phyloP scores from a whole-genome alignment of 148 eudicot genomes.

The Cornus controversa region DNA sequence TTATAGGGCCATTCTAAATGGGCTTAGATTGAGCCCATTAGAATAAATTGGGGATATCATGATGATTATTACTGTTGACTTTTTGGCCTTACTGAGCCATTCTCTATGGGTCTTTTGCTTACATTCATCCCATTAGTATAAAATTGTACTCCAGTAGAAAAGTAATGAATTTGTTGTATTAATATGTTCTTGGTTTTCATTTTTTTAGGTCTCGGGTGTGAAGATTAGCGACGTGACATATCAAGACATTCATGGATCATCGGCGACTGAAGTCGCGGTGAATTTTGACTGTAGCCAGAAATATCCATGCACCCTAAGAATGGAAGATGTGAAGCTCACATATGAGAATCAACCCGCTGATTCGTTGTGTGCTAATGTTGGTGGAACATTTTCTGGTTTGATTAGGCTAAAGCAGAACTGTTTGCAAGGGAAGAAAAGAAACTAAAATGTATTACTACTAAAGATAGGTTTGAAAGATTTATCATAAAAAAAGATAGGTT shows the following conservation, averaged over 20 bases:
- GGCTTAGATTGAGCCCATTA: too few species aligned
- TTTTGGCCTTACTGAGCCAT: too few species aligned
- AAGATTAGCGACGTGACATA: conserved; percentile 18
- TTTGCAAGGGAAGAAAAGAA: conserved; percentile 11
- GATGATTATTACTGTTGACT: too few species aligned
- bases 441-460: too few species aligned
- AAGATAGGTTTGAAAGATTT: too few species aligned
- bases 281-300: conserved; percentile 17
- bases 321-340: conserved; percentile 23
- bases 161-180: background rate
- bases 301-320: conserved; percentile 18
- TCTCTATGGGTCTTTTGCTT: too few species aligned
- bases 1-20: too few species aligned
- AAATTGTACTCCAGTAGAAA: background rate
- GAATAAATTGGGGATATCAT: too few species aligned
- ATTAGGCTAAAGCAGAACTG: conserved; percentile 39
- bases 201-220: conserved; percentile 8
- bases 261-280: conserved; percentile 16
- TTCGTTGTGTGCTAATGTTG: conserved; percentile 21
- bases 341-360: conserved; percentile 14
- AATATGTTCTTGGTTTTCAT: background rate
- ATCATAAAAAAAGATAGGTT: too few species aligned
- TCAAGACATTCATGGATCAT: conserved; percentile 43
- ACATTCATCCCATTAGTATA: background rate
- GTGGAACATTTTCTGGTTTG: conserved; percentile 17